phyloP scores from a whole-genome alignment of 306 rosid genomes.

The Fragaria nilgerrensis region DNA sequence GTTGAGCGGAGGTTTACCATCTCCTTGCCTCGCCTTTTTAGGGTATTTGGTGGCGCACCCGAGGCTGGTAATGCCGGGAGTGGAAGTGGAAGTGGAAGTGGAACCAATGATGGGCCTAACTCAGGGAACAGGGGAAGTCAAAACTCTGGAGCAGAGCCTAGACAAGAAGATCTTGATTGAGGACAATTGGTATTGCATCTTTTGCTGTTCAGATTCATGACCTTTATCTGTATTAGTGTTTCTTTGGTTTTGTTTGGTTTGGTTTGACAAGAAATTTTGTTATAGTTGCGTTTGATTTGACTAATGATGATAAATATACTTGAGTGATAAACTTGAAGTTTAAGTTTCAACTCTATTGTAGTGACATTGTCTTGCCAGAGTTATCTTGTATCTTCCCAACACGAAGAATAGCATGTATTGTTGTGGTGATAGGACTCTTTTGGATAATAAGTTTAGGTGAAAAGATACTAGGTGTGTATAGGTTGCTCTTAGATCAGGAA shows the following conservation, averaged over 20 bases:
- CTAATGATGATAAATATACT: neutral
- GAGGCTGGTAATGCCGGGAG: conserved; percentile 71
- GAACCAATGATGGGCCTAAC: conserved; percentile 49
- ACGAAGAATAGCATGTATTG: neutral
- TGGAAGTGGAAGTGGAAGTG: conserved; percentile 34
- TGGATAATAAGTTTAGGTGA: neutral
- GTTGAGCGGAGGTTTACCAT: conserved; percentile 65
- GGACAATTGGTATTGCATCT: conserved; percentile 37
- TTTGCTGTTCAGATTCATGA: neutral
- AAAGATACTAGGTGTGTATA: neutral
- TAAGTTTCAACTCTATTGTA: neutral
- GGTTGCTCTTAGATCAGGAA: neutral
- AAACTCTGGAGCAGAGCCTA: conserved; percentile 68
- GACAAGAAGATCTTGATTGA: conserved; percentile 94
- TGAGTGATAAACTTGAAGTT: neutral
- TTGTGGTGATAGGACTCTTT: neutral
- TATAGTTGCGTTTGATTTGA: neutral
- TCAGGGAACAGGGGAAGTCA: conserved; percentile 59
- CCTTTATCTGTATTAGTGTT: neutral
- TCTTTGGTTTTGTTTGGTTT: conserved; percentile 2
- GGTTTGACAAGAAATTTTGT: neutral
- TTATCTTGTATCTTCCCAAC: neutral
- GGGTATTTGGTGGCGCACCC: conserved; percentile 45
- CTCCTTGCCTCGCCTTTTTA: conserved; percentile 56
- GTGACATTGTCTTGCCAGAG: neutral